A percentile compares a stretch with the other conserved stretches of the same genome.
Conservation (phyloP, 495 filamentous ascomycete genomes). For the Penicillium lagena region DNA sequence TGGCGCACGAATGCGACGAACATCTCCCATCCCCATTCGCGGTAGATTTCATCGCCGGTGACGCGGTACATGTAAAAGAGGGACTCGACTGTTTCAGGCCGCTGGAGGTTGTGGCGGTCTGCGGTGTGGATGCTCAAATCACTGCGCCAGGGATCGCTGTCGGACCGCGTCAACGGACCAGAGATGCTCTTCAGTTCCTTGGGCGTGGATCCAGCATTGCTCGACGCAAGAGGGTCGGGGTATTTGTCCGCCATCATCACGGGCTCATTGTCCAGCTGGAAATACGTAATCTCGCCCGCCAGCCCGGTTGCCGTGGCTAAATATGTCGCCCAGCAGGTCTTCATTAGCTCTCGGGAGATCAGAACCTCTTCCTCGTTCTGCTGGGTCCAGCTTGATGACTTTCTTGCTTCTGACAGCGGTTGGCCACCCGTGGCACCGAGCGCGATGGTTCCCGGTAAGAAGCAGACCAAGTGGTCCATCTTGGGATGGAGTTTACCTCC, state of each 20-base stretch:
- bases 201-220: slow-evolving; percentile 13
- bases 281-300: slow-evolving; percentile 88
- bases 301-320: slow-evolving; percentile 78
- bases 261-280: slow-evolving; percentile 57
- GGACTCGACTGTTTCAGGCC: slow-evolving; percentile 91
- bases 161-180: slow-evolving; percentile 10
- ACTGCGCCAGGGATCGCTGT: slow-evolving; percentile 46
- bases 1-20: slow-evolving; percentile 87
- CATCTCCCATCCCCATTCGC: slow-evolving; percentile 98
- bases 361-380: slow-evolving; percentile 81
- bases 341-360: slow-evolving; percentile 82
- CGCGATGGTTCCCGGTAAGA: slow-evolving; percentile 93
- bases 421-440: slow-evolving; percentile 78
- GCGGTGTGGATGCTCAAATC: slow-evolving; percentile 70
- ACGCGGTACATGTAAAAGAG: slow-evolving; percentile 99
- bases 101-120: slow-evolving; percentile 90
- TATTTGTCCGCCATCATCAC: slow-evolving; percentile 36
- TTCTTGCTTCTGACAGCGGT: slow-evolving; percentile 65
- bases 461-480: slow-evolving; percentile 98
- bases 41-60: slow-evolving; percentile 84
- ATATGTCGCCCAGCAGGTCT: slow-evolving; percentile 98
- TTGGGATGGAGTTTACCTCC: slow-evolving; percentile 60
- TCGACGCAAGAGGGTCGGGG: slow-evolving; percentile 22
- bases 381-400: slow-evolving; percentile 61
- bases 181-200: slow-evolving; percentile 29